Base-by-base conservation (phyloP, 169 alveolate genomes). In the Plasmodium reichenowi region DNA sequence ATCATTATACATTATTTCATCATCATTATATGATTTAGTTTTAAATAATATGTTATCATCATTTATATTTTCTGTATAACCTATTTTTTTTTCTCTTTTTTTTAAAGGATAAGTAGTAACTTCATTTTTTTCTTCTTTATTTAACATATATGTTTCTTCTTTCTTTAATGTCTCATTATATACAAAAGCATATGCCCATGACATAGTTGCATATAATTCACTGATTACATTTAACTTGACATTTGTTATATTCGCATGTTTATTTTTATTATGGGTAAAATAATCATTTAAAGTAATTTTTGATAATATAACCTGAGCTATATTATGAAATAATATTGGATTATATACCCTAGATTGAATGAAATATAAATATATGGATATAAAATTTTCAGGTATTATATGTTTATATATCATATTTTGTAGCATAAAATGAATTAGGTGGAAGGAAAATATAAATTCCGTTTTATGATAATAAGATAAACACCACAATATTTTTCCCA, bases 101-200 rank as follows among this genome's bases (percentile, higher is more conserved):
- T 17, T 26, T 26, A 13, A 47, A 3, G 10, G 6, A 70, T 48
- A 17, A 20, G 13, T 48, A 43, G 20, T 4, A 12, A 12, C 29
- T 6, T 22, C 58, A n/a, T 29, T 29, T 13, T 32, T 22, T 38
- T 5, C 2, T 38, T 38, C 10, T 38, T 38, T 38, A 38, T 38
- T 38, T 38, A 38, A 38, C 10, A 38, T 38, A 38, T 38, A 38
- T 8, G 13, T 13, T 22, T 29, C 56, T 50, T 71, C 80, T 15
- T 48, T 22, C 3, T 32, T 26, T 32, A 29, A 8, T 7, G 15
- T 59, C 20, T 32, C 74, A 32, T 20, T 64, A 66, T 38, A 86
- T 9, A 87, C 63, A 86, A 86, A 86, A n/a, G 92, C 92, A 54
- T 86, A 86, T 12, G 78, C 92, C 92, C 92, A 86, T 12, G 92